Evolutionary conservation across 2,329 filamentous ascomycete species (phyloP).

Genomic region (Fusarium xylarioides): DNA sequence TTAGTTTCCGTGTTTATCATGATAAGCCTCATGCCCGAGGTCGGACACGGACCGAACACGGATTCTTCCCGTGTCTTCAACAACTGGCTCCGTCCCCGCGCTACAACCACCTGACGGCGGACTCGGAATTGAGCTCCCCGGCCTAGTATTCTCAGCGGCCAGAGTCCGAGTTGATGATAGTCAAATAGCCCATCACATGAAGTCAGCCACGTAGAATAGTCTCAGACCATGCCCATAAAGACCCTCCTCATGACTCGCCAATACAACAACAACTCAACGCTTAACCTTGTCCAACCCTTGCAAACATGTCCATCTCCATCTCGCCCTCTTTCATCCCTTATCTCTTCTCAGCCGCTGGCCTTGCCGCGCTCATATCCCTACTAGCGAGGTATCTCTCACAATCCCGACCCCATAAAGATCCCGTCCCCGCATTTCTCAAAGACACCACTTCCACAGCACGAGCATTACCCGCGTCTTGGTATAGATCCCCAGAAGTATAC

Average conservation of each 20-base stretch:
- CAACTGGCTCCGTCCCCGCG: accelerated
- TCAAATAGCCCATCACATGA: neutral
- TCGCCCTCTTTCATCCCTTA: neutral
- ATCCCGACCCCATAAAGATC: neutral
- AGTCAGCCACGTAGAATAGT: neutral
- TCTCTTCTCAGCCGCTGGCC: slow-evolving; percentile 36
- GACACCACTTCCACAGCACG: slow-evolving; percentile 19
- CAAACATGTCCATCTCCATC: neutral
- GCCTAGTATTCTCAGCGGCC: accelerated
- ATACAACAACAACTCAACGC: neutral
- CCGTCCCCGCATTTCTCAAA: neutral
- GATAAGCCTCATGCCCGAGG: neutral
- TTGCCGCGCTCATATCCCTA: slow-evolving; percentile 42
- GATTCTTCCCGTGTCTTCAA: neutral
- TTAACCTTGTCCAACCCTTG: neutral
- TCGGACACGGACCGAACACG: neutral
- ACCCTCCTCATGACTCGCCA: neutral
- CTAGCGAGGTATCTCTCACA: slow-evolving; percentile 36
- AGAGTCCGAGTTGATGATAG: no score
- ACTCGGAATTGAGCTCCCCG: neutral
- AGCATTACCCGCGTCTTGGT: slow-evolving; percentile 61
- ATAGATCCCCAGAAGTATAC: slow-evolving; percentile 58
- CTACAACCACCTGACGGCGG: neutral
- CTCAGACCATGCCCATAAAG: neutral
- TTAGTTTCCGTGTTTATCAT: neutral